Percentiles rank a stretch among this genome's conserved stretches.
Conservation (phyloP, 2,329 filamentous ascomycete species). For the Epichloe aotearoae region DNA sequence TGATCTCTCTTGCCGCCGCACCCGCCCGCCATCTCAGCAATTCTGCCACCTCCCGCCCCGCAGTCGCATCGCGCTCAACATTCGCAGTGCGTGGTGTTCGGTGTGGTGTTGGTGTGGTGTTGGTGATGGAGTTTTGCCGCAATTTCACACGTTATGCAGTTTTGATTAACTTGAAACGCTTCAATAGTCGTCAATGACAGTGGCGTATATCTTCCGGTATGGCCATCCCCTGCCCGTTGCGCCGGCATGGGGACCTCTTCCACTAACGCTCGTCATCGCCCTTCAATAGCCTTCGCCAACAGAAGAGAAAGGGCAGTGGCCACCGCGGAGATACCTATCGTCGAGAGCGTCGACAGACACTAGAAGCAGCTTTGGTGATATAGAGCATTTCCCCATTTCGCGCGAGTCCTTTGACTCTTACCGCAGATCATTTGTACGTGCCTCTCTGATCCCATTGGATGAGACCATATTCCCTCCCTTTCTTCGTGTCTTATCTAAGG, state of each 20-base stretch:
- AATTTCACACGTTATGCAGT: conserved; percentile 8
- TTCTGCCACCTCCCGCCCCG: not conserved
- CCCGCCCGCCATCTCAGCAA: not conserved
- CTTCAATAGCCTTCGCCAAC: conserved; percentile 62
- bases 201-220: conserved; percentile 83
- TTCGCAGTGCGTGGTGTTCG: not conserved
- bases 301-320: conserved; percentile 75
- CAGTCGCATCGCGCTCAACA: not conserved
- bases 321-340: conserved; percentile 33
- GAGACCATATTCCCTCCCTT: not conserved
- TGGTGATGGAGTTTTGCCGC: conserved; percentile 7
- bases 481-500: not conserved
- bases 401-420: conserved; percentile 97
- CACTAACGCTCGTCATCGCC: conserved; percentile 4
- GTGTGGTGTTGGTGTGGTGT: not conserved
- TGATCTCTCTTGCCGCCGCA: not conserved
- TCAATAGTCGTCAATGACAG: conserved; percentile 81
- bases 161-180: not conserved
- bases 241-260: not conserved
- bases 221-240: not conserved
- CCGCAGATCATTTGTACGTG: conserved; percentile 78
- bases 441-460: not conserved
- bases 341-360: conserved; percentile 42
- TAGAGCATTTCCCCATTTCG: conserved; percentile 89
- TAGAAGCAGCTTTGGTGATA: conserved; percentile 57